Percentiles rank a stretch among this genome's conserved stretches.
These are phyloP conservation scores for Primulina eburnea DNA, from an alignment of 257 asterid genomes.

Conservation along the genomic window DNA sequence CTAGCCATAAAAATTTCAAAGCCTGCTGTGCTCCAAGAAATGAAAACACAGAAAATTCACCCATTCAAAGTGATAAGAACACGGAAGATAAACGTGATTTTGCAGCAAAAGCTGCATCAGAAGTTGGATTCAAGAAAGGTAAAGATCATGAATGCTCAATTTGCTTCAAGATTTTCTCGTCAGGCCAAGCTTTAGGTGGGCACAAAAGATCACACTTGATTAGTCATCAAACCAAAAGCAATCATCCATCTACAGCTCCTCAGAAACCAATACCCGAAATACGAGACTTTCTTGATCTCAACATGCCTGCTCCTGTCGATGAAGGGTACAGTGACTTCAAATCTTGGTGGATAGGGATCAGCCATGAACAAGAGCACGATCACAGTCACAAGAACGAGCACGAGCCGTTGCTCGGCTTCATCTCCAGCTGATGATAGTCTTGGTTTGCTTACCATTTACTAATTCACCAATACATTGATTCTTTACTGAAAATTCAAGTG, in stretches of 20 bases:
- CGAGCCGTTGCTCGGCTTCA: constrained; percentile 48
- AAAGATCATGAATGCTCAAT: constrained; percentile 72
- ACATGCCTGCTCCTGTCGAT: constrained; percentile 84
- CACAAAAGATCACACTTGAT: constrained; percentile 79
- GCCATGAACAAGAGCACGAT: constrained; percentile 2
- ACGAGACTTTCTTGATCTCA: constrained; percentile 76
- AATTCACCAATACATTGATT: constrained; percentile 53
- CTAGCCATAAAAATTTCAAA: constrained; percentile 81
- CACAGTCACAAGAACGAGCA: constrained; percentile 25
- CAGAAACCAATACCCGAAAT: constrained; percentile 38
- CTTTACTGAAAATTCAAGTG: constrained; percentile 27
- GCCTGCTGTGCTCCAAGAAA: constrained; percentile 51
- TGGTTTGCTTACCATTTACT: neutral
- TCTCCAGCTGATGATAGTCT: constrained; percentile 34
- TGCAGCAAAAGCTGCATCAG: constrained; percentile 14
- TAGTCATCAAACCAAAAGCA: constrained; percentile 35
- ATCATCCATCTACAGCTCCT: constrained; percentile 16
- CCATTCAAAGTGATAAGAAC: constrained; percentile 28
- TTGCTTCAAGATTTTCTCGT: constrained; percentile 65
- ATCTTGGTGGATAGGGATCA: constrained; percentile 66
- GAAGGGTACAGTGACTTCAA: constrained; percentile 50
- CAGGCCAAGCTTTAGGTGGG: constrained; percentile 91
- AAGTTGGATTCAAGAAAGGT: constrained; percentile 29
- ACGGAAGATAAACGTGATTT: constrained; percentile 14
- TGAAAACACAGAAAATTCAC: constrained; percentile 42